Evolutionary conservation across 176 grass and related monocot genomes (phyloP).

Genomic region (Eleusine indica): DNA sequence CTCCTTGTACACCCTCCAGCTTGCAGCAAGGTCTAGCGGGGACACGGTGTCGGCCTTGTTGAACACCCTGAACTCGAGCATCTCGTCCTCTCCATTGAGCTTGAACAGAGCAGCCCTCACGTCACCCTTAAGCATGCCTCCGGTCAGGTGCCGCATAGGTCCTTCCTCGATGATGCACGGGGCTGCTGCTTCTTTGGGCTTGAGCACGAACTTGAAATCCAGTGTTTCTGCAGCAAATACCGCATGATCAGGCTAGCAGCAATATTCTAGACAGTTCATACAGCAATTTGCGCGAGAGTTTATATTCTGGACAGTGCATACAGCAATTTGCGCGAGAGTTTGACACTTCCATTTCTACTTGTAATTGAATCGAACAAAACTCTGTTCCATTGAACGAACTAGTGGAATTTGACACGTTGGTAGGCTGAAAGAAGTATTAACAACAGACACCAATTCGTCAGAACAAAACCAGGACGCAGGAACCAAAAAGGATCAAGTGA

Average conservation of each 20-base stretch:
- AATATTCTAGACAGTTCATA: neutral
- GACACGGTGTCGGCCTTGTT: conserved; percentile 91
- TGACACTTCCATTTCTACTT: neutral
- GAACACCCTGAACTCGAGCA: conserved; percentile 81
- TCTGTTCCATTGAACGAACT: neutral
- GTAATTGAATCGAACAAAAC: neutral
- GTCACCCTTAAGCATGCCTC: conserved; percentile 87
- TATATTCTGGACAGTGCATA: neutral
- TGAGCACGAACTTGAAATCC: conserved; percentile 94
- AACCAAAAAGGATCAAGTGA: neutral
- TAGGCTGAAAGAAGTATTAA: neutral
- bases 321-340: neutral
- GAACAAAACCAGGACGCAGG: neutral
- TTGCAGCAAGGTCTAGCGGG: conserved; percentile 88
- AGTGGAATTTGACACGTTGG: neutral
- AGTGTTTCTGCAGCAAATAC: conserved; percentile 66
- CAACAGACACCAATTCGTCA: neutral
- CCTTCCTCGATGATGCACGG: conserved; percentile 89
- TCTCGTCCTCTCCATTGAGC: conserved; percentile 65
- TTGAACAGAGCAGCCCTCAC: conserved; percentile 76
- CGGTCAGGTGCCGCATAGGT: conserved; percentile 61
- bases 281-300: neutral
- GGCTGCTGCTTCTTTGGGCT: conserved; percentile 64
- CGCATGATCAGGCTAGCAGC: neutral
- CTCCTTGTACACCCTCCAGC: conserved; percentile 95